Percentiles rank a stretch among this genome's conserved stretches.
phyloP scores from a whole-genome alignment of 805 yeast species.

The Metschnikowia gruessii region DNA sequence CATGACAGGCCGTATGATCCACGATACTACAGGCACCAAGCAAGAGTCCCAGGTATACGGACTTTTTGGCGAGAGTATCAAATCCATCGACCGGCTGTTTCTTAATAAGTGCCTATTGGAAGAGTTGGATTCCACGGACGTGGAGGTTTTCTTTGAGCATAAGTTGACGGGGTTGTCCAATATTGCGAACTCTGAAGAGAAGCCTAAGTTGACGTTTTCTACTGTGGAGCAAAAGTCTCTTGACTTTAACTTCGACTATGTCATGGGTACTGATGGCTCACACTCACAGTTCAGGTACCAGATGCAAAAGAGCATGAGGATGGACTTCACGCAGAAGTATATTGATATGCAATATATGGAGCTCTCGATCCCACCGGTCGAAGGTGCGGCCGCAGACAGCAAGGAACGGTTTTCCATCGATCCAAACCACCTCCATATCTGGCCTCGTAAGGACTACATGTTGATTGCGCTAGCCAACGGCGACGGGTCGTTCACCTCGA shows the following conservation, averaged over 20 bases:
- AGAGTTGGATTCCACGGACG: constrained; percentile 50
- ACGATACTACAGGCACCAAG: constrained; percentile 53
- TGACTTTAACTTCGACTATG: constrained; percentile 46
- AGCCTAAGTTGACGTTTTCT: constrained; percentile 26
- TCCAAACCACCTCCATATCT: constrained; percentile 81
- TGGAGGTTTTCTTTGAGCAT: constrained; percentile 51
- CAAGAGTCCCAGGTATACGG: constrained; percentile 76
- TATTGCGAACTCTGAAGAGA: constrained; percentile 12
- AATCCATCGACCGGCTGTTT: constrained; percentile 75
- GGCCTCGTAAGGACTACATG: constrained; percentile 90
- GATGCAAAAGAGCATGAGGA: constrained; percentile 60
- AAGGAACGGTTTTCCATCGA: constrained; percentile 47
- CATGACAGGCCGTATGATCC: constrained; percentile 89
- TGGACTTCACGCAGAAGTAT: constrained; percentile 73
- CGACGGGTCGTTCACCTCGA: constrained; percentile 86
- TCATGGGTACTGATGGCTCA: constrained; percentile 86
- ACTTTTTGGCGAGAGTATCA: constrained; percentile 75
- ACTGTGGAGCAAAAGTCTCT: constrained; percentile 19
- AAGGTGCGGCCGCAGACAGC: constrained; percentile 26
- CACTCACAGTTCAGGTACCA: constrained; percentile 70
- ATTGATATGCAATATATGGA: constrained; percentile 85
- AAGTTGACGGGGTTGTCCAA: constrained; percentile 48
- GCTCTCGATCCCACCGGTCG: constrained; percentile 61
- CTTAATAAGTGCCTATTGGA: constrained; percentile 64
- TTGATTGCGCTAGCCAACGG: constrained; percentile 82